Evolutionary conservation across 2,329 filamentous ascomycete genomes (phyloP), one percentile per base, ranked within the genome.

Genomic region (Fonsecaea nubica): DNA sequence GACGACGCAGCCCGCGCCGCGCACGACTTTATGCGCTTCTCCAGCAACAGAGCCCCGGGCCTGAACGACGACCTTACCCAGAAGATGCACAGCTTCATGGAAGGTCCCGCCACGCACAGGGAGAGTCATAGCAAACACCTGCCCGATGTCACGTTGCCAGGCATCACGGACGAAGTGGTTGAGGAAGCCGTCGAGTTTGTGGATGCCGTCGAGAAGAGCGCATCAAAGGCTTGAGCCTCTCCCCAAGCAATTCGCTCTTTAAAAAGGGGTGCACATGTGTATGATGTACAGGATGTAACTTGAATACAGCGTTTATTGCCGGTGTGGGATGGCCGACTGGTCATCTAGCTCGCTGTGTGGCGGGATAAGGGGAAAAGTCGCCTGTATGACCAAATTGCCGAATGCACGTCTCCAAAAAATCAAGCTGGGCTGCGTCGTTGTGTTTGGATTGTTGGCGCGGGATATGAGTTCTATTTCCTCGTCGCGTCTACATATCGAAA

Each of bases 141-240:
- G 40, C 67, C 67, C 15, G 67, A 69, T 18, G 67, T 67, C 25
- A 69, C 67, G 15, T 32, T 67, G 42, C 67, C 67, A 1, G 67
- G 67, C 21, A 53, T 69, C 18, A 69, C 67, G 21, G 67, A 69
- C 33, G 62, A 69, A 56, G 62, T 69, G 38, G 67, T 57, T n/a
- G 67, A 69, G 56, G 67, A 69, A 42, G 67, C 63, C n/a, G 30
- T 67, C 4, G 67, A 67, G 50, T 69, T 69, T 56, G 67, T 65
- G 4, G 67, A 68, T 18, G 58, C 35, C 1, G 38, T 62, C 6
- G 67, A 69, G 45, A 64, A 62, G 32, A 66, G 7, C 18, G 8
- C 45, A 4, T 10, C 45, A 21, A 50, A 25, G 18, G 45, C 45
- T 25, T 50, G 45, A 50, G 21, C 7, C 15, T 18, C 18, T 30